A percentile compares a stretch with the other conserved stretches of the same genome.
These are phyloP conservation scores for Osmanthus fragrans DNA, from an alignment of 257 asterid species.

Conservation along the genomic window DNA sequence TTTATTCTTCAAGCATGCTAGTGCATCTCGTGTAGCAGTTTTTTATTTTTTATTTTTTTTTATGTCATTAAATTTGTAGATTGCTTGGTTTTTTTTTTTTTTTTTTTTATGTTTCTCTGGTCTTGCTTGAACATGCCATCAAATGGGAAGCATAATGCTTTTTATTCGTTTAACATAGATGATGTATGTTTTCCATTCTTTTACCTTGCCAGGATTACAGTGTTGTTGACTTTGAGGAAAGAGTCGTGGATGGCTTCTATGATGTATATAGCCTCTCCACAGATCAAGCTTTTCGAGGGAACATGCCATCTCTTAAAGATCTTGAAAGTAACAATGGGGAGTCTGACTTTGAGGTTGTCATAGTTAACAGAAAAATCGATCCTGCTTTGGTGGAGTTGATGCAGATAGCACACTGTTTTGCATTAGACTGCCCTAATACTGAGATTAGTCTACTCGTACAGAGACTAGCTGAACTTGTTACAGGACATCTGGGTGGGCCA, in stretches of 20 bases:
- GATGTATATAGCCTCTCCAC: constrained; percentile 76
- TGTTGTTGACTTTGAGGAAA: constrained; percentile 86
- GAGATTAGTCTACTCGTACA: constrained; percentile 32
- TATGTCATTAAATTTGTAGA: background rate
- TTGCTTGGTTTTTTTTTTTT: background rate
- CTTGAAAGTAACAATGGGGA: constrained; percentile 69
- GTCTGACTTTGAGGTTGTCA: constrained; percentile 78
- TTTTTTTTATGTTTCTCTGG: background rate
- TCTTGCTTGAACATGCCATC: constrained; percentile 11
- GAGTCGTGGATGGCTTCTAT: constrained; percentile 92
- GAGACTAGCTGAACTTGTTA: constrained; percentile 82
- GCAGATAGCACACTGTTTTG: constrained; percentile 83
- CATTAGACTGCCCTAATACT: constrained; percentile 67
- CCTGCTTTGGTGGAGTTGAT: constrained; percentile 87
- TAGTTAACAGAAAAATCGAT: constrained; percentile 75
- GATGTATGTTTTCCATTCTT: constrained; percentile 8
- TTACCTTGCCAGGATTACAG: constrained; percentile 64
- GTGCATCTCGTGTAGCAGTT: background rate
- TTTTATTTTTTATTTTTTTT: background rate
- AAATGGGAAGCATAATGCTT: constrained; percentile 5
- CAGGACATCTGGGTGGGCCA: constrained; percentile 89
- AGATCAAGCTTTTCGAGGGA: constrained; percentile 64
- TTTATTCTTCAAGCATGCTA: background rate
- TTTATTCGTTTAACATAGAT: constrained; percentile 7
- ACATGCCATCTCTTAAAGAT: constrained; percentile 92